Conservation (phyloP, 78 protist species). For the Dictyostelium capitatum region DNA sequence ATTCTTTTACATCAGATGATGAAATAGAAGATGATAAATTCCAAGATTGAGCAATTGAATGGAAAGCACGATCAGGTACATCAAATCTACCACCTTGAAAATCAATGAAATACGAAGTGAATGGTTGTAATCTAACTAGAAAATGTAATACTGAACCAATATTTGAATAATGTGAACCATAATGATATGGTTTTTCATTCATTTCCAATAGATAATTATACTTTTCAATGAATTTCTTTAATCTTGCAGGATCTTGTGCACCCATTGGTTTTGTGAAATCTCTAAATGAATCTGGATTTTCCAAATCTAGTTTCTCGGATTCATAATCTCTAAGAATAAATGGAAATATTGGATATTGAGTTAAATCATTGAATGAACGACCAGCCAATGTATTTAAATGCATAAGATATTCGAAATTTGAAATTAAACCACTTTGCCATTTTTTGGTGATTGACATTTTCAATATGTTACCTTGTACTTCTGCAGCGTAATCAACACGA, state of each 20-base stretch:
- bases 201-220: slow-evolving; percentile 64
- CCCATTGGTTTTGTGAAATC: slow-evolving; percentile 94
- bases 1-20: slow-evolving; percentile 94
- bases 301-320: slow-evolving; percentile 81
- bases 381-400: slow-evolving; percentile 96
- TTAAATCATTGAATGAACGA: slow-evolving; percentile 95
- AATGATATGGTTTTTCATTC: slow-evolving; percentile 86
- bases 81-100: slow-evolving; percentile 95
- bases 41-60: slow-evolving; percentile 83
- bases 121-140: slow-evolving; percentile 93
- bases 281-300: slow-evolving; percentile 82
- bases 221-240: slow-evolving; percentile 64
- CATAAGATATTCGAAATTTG: slow-evolving; percentile 95
- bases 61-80: slow-evolving; percentile 94
- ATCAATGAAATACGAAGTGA: slow-evolving; percentile 81
- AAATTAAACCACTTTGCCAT: slow-evolving; percentile 89
- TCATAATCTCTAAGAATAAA: slow-evolving; percentile 87
- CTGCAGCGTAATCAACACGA: slow-evolving; percentile 85
- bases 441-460: slow-evolving; percentile 80
- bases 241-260: slow-evolving; percentile 83
- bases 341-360: slow-evolving; percentile 97
- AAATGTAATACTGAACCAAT: slow-evolving; percentile 87
- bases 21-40: slow-evolving; percentile 41
- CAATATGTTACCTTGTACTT: slow-evolving; percentile 82
- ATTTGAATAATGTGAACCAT: slow-evolving; percentile 93